phyloP scores from a whole-genome alignment of 371 early-diverging fungal species.

The Mucor piriformis region DNA sequence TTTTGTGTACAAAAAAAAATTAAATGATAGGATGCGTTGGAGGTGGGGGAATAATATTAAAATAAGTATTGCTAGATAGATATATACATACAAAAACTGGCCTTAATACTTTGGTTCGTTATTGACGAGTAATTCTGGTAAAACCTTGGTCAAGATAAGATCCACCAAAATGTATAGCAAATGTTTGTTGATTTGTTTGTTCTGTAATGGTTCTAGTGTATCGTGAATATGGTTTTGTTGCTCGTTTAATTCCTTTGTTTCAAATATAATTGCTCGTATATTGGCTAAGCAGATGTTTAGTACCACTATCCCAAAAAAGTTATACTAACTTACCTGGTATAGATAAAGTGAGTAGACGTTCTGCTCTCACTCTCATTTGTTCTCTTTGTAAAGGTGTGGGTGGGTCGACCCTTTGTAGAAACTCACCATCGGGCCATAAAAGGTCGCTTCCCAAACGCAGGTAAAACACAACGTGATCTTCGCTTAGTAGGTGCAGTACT shows the following conservation, averaged over 20 bases:
- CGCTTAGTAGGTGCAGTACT: conserved; percentile 59
- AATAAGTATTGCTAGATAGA: no score
- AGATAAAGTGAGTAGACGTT: conserved; percentile 36
- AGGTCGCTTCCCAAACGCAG: conserved; percentile 56
- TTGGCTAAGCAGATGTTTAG: no score
- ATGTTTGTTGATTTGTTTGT: conserved; percentile 52
- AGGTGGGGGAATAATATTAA: no score
- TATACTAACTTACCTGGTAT: conserved; percentile 38
- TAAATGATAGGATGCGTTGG: no score
- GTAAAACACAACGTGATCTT: conserved; percentile 57
- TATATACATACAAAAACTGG: no score
- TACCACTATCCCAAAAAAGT: no score
- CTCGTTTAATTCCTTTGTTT: conserved; percentile 40
- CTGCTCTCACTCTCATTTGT: conserved; percentile 43
- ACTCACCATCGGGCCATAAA: conserved; percentile 60
- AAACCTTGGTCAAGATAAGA: conserved; percentile 37
- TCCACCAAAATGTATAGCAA: conserved; percentile 47
- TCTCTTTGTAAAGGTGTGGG: conserved; percentile 39
- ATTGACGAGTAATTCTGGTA: conserved; percentile 39
- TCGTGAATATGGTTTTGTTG: conserved; percentile 46
- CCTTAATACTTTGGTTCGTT: background rate
- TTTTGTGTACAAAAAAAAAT: no score
- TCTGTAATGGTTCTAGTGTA: conserved; percentile 45
- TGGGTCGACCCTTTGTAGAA: conserved; percentile 42
- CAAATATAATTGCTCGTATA: conserved; percentile 33